Evolutionary conservation across 2,329 filamentous ascomycete species (phyloP).

Genomic region (Remersonia thermophila): DNA sequence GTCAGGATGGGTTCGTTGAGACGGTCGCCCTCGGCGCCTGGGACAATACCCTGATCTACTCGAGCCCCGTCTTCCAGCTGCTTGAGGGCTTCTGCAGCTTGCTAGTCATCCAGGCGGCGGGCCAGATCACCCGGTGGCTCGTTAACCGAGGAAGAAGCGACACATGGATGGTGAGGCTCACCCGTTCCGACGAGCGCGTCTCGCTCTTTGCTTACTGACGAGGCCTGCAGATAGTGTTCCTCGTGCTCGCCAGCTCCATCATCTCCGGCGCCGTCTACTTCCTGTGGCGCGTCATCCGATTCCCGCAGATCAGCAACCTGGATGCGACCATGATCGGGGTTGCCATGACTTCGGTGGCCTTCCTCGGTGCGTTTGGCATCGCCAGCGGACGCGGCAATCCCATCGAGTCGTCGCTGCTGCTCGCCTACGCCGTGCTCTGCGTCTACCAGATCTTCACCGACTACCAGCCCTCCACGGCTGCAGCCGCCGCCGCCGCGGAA

Average conservation of each 20-base stretch:
- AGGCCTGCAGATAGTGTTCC: constrained; percentile 58
- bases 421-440: constrained; percentile 95
- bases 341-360: constrained; percentile 82
- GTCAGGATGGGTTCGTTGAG: constrained; percentile 72
- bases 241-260: constrained; percentile 78
- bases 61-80: constrained; percentile 86
- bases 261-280: constrained; percentile 94
- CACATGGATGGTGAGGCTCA: constrained; percentile 72
- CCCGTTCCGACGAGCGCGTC: neutral
- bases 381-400: constrained; percentile 88
- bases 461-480: constrained; percentile 70
- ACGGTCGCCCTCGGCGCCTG: constrained; percentile 69
- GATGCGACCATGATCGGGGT: constrained; percentile 89
- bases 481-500: constrained; percentile 39
- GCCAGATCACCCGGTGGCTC: constrained; percentile 87
- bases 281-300: constrained; percentile 85
- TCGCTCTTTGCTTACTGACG: constrained; percentile 26
- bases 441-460: constrained; percentile 99
- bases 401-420: constrained; percentile 86
- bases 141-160: constrained; percentile 90
- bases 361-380: constrained; percentile 88
- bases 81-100: constrained; percentile 94
- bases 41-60: constrained; percentile 81
- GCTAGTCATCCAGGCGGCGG: constrained; percentile 86
- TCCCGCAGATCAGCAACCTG: constrained; percentile 83